Conservation (phyloP, 1,139 yeast genomes). For the Saccharomyces hybrid region DNA sequence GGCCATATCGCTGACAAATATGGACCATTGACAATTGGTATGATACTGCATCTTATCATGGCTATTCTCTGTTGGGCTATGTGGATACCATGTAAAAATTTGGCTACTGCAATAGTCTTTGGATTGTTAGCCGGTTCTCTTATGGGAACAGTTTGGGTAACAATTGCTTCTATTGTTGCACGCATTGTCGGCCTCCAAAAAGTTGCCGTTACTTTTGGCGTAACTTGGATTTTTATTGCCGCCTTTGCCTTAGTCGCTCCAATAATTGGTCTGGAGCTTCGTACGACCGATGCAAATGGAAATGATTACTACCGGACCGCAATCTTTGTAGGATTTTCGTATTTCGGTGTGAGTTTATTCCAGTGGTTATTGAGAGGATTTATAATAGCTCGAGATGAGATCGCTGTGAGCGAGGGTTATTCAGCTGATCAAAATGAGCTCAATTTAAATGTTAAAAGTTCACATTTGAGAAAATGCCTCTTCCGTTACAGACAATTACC, state of each 20-base stretch:
- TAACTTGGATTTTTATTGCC: constrained; percentile 45
- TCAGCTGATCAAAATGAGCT: constrained; percentile 9
- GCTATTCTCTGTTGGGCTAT: constrained; percentile 40
- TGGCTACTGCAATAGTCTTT: constrained; percentile 43
- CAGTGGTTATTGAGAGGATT: constrained; percentile 32
- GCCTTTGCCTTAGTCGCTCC: constrained; percentile 42
- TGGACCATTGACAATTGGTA: constrained; percentile 49
- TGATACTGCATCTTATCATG: constrained; percentile 29
- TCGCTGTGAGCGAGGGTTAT: constrained; percentile 7
- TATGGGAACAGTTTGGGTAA: constrained; percentile 45
- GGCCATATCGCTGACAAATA: constrained; percentile 48
- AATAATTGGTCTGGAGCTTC: constrained; percentile 36
- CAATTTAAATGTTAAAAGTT: constrained; percentile 2
- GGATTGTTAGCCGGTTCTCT: constrained; percentile 42
- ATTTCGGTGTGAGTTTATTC: constrained; percentile 30
- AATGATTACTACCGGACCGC: constrained; percentile 45
- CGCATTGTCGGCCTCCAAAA: constrained; percentile 43
- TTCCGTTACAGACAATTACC: background rate
- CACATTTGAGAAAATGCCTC: background rate
- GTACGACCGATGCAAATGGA: constrained; percentile 8
- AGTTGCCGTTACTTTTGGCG: constrained; percentile 42
- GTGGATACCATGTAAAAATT: constrained; percentile 56
- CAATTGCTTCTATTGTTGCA: constrained; percentile 34
- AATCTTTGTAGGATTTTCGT: constrained; percentile 42
- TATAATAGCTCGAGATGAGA: constrained; percentile 20